Base-by-base conservation (phyloP, 495 filamentous ascomycete genomes). In the Xylaria cubensis region DNA sequence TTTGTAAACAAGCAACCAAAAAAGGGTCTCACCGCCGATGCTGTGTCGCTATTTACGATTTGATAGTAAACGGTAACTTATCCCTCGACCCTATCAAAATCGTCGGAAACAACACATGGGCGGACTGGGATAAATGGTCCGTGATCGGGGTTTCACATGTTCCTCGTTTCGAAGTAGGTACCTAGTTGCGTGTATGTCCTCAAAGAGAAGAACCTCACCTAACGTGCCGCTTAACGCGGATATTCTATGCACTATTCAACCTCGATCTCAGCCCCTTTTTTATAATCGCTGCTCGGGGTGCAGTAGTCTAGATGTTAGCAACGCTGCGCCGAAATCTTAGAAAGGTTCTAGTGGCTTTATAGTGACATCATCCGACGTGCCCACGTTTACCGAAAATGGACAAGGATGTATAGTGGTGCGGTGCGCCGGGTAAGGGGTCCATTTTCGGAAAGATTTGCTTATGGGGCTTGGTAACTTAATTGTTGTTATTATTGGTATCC, bases 61-160 rank as follows among this genome's bases (percentile, higher is more conserved):
- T 34, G n/a, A 42, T 67, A 50, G 32, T 24, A 67, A 42, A 24
- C 44, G 12, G 2, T 19, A 19, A 64, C 13, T 26, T 4, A 15
- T 64, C 39, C 8, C 10, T 34, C 21, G 3, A 24, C n/a, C 65
- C 65, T 67, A 67, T 67, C 65, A 67, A 50, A 19, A 44, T 12
- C n/a, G 34, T 56, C n/a, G 21, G 50, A 36, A 56, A 32, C 65
- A 67, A 42, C 65, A 67, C 65, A 56, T 67, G 65, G 65, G 64
- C 39, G 36, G 61, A 24, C n/a, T 29, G 39, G 39, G 61, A 64
- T 24, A 1, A 19, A 29, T 44, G 39, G 9, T 64, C 61, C 39
- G 61, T 39, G 21, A 64, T 64, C 61, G 61, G 59, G 13, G 21
- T 64, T 64, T 21, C 61, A 64, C 21, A 24, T 15, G 29, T 12